Evolutionary conservation across 257 asterid species (phyloP).

Genomic region (Fraxinus americana): DNA sequence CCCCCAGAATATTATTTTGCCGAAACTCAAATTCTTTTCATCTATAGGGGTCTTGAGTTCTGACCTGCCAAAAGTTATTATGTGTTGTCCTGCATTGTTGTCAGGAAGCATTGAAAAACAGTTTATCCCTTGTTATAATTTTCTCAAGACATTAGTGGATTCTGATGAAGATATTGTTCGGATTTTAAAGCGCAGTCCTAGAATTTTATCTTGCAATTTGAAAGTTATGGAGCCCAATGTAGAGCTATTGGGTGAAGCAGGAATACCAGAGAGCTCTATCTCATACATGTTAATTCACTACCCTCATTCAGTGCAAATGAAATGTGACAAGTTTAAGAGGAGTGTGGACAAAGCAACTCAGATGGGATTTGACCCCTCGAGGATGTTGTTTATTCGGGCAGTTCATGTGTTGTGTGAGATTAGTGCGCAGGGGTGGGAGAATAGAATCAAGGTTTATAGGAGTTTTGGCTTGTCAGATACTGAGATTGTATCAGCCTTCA

Average conservation of each 20-base stretch:
- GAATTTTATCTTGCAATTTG: constrained; percentile 10
- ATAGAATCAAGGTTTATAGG: constrained; percentile 21
- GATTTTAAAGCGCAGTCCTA: background rate
- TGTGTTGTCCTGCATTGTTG: background rate
- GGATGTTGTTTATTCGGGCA: constrained; percentile 5
- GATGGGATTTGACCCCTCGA: constrained; percentile 28
- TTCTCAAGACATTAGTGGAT: constrained; percentile 13
- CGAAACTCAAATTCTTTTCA: constrained; percentile 33
- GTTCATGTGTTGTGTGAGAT: constrained; percentile 12
- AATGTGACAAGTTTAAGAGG: background rate
- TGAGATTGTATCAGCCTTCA: constrained; percentile 26
- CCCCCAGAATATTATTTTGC: constrained; percentile 23
- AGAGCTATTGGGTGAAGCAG: background rate
- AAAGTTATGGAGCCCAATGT: constrained; percentile 1
- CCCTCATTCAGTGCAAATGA: background rate
- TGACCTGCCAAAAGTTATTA: background rate
- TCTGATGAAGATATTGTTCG: constrained; percentile 23
- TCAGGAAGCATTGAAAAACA: constrained; percentile 14
- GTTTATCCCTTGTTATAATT: constrained; percentile 29
- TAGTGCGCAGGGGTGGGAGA: constrained; percentile 15
- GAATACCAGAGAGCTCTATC: background rate
- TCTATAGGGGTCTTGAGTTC: constrained; percentile 30
- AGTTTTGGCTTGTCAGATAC: constrained; percentile 39
- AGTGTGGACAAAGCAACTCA: constrained; percentile 13
- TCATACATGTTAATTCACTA: background rate